Evolutionary conservation across 2,329 filamentous ascomycete species (phyloP), one percentile per base, ranked within the genome.

Genomic region (Metarhizium anisopliae): DNA sequence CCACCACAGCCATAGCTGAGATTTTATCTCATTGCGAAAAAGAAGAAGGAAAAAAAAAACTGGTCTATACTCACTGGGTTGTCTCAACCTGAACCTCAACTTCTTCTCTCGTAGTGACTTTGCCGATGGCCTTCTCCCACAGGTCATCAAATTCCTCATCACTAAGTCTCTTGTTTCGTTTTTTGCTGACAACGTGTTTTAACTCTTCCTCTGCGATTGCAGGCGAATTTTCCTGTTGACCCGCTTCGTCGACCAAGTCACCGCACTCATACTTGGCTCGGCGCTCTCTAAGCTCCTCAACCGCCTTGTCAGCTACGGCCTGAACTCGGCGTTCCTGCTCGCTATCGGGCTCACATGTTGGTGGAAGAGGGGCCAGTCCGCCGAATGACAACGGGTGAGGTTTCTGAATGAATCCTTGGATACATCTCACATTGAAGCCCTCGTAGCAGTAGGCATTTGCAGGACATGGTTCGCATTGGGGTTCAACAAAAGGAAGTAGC

Each of bases 291-390:
- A 99, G 80, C 63, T 92, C 87, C 64, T 96, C 90, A 4, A 97
- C 81, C 2, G 89, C 91, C 68, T 86, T 88, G 67, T 97, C 87
- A 7, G 92, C 90, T 16, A 99, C 90, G 20, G 86, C 83, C 65
- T 93, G 90, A 51, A 97, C 87, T 18, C 89, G 87, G 43, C 90
- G 84, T 7, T 87, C 90, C 70, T 96, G 96, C 65, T 95, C 90
- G 58, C 91, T 91, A 70, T 99, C 95, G 0, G 94, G 89, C 71
- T 96, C 93, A 70, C 94, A 99, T 4, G 90, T 92, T 1, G 95
- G 93, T 6, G 92, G 85, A 8, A 99, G 74, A 7, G 94, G 94
- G 5, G 97, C 66, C 3, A 95, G 67, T 0, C 94, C 92, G 51
- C 86, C 85, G 0, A 96, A 69, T 0, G 91, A 87, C 25, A 97